phyloP scores from a whole-genome alignment of 768 basidiomycete species.

The Boletus sp. region DNA sequence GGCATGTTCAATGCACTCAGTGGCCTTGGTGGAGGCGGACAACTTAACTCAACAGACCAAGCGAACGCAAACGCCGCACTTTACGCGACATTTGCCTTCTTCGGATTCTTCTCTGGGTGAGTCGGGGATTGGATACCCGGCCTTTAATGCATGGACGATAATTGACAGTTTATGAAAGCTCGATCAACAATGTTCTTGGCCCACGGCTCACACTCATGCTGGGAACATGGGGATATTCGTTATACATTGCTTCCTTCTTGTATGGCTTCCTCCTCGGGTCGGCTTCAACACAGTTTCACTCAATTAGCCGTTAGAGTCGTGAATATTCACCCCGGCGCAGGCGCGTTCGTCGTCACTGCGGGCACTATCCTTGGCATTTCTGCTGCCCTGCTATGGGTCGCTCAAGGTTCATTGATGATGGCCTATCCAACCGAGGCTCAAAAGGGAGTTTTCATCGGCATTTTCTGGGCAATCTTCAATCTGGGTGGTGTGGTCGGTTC shows the following conservation, averaged over 20 bases:
- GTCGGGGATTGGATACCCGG: slow-evolving; percentile 9
- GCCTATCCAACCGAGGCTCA: slow-evolving; percentile 54
- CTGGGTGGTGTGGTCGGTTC: slow-evolving; percentile 77
- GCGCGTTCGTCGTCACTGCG: slow-evolving; percentile 45
- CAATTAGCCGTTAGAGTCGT: slow-evolving; percentile 39
- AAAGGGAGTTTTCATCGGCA: slow-evolving; percentile 50
- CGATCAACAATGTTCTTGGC: slow-evolving; percentile 71
- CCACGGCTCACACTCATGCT: slow-evolving; percentile 46
- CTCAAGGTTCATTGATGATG: slow-evolving; percentile 54
- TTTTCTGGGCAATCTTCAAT: slow-evolving; percentile 80
- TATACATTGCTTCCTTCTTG: slow-evolving; percentile 47
- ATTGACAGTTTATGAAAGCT: slow-evolving; percentile 36
- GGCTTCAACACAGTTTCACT: neutral
- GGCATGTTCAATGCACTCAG: slow-evolving; percentile 80
- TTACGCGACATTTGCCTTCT: slow-evolving; percentile 60
- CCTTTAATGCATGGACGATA: neutral
- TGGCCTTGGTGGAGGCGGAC: slow-evolving; percentile 79
- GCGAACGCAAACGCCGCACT: slow-evolving; percentile 68
- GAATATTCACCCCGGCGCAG: slow-evolving; percentile 35
- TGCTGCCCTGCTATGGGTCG: slow-evolving; percentile 53
- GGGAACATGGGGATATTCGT: too few species aligned
- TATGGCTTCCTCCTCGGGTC: slow-evolving; percentile 20
- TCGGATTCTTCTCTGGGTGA: slow-evolving; percentile 70
- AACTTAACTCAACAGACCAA: slow-evolving; percentile 57
- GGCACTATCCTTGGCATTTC: slow-evolving; percentile 50